Evolutionary conservation across 2,329 filamentous ascomycete genomes (phyloP).

Genomic region (Colletotrichum viniferum): DNA sequence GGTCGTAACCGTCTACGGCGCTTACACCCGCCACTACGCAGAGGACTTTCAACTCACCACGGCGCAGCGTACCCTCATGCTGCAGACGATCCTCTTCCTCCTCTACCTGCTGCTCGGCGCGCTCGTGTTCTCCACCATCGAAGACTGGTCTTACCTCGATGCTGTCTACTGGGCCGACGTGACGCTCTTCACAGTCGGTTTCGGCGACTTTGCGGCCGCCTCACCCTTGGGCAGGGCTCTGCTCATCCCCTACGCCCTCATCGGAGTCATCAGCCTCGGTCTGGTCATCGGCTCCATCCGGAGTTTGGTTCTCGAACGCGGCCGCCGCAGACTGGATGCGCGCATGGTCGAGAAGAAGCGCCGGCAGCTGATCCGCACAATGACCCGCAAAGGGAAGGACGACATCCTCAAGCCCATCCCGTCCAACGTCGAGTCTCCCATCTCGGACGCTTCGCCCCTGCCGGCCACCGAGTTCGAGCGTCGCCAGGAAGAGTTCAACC

Average conservation of each 20-base stretch:
- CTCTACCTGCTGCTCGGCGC: conserved; percentile 81
- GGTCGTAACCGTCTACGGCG: conserved; percentile 80
- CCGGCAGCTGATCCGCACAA: conserved; percentile 47
- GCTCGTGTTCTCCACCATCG: conserved; percentile 73
- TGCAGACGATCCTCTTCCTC: conserved; percentile 88
- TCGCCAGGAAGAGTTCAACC: conserved; percentile 72
- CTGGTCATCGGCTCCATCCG: conserved; percentile 82
- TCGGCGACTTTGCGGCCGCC: conserved; percentile 57
- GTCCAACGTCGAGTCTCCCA: background rate
- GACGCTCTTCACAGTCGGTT: conserved; percentile 68
- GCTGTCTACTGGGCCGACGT: conserved; percentile 81
- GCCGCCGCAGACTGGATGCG: conserved; percentile 56
- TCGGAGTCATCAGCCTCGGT: conserved; percentile 85
- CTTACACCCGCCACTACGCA: conserved; percentile 70
- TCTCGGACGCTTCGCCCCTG: background rate
- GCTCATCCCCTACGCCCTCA: conserved; percentile 81
- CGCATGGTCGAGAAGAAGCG: conserved; percentile 66
- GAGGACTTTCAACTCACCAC: conserved; percentile 80
- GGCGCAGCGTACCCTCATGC: conserved; percentile 84
- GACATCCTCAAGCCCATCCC: conserved; percentile 55
- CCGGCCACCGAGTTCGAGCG: conserved; percentile 55
- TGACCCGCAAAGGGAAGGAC: conserved; percentile 50
- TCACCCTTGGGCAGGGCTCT: conserved; percentile 69
- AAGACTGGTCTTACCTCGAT: conserved; percentile 79
- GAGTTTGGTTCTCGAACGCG: conserved; percentile 64